phyloP scores from a whole-genome alignment of 495 filamentous ascomycete species.

The Talaromyces liani region DNA sequence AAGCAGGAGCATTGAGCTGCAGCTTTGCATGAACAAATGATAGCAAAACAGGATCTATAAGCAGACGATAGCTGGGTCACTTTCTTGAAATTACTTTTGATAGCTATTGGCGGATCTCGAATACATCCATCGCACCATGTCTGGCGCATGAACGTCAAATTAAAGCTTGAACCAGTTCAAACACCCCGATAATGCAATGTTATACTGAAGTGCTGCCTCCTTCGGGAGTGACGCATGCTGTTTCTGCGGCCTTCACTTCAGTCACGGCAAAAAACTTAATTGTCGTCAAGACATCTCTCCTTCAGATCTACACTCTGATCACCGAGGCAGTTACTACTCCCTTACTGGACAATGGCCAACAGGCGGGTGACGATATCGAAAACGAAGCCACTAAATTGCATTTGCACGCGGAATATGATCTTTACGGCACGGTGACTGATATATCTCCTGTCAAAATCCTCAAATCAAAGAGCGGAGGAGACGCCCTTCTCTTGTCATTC shows the following conservation, averaged over 20 bases:
- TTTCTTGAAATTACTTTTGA: not conserved
- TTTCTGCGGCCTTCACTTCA: conserved; percentile 69
- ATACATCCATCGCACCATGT: not conserved
- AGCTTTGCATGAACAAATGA: not conserved
- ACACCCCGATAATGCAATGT: conserved; percentile 50
- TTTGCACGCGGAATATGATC: conserved; percentile 71
- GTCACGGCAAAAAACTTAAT: conserved; percentile 73
- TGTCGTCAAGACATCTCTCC: conserved; percentile 80
- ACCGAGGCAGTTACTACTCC: conserved; percentile 11
- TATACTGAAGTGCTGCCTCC: conserved; percentile 91
- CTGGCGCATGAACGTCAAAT: not conserved
- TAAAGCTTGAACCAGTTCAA: not conserved
- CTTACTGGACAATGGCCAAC: conserved; percentile 33
- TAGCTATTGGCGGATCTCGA: not conserved
- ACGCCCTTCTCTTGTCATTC: conserved; percentile 76
- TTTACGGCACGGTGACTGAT: conserved; percentile 77
- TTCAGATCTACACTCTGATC: conserved; percentile 69
- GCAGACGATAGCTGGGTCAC: not conserved
- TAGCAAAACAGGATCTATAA: not conserved
- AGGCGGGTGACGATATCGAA: conserved; percentile 35
- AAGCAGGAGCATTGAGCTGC: not conserved
- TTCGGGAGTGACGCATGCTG: conserved; percentile 83
- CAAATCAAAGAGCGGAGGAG: conserved; percentile 67
- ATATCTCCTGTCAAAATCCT: conserved; percentile 66
- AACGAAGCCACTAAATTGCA: conserved; percentile 66